A percentile compares a stretch with the other conserved stretches of the same genome.
Evolutionary conservation across 1,139 yeast species (phyloP).

Genomic region (Debaryomyces sp.): DNA sequence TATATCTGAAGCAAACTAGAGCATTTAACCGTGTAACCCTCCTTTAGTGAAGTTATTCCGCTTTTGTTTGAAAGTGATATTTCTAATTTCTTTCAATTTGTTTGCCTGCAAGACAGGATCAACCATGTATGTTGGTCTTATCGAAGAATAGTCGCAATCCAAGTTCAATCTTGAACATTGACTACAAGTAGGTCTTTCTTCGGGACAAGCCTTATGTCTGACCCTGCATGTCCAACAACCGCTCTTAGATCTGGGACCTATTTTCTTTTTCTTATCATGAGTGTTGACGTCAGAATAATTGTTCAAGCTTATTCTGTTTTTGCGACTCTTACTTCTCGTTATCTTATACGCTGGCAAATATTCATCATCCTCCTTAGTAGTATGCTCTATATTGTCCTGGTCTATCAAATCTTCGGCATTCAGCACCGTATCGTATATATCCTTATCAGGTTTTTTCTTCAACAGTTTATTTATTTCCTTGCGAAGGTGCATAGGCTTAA

Average conservation of each 20-base stretch:
- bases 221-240: conserved; percentile 76
- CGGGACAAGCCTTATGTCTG: conserved; percentile 67
- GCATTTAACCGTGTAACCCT: background rate
- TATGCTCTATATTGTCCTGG: background rate
- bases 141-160: conserved; percentile 53
- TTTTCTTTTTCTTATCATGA: conserved; percentile 15
- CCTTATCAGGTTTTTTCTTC: background rate
- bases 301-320: background rate
- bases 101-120: conserved; percentile 38
- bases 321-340: conserved; percentile 13
- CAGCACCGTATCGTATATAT: background rate
- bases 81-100: conserved; percentile 54
- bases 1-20: background rate
- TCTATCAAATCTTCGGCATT: background rate
- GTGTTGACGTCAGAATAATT: conserved; percentile 2
- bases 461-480: background rate
- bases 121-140: conserved; percentile 59
- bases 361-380: conserved; percentile 10
- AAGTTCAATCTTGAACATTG: conserved; percentile 57
- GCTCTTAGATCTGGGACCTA: conserved; percentile 48
- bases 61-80: conserved; percentile 35
- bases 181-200: conserved; percentile 57
- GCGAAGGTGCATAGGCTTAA: background rate
- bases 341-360: conserved; percentile 11
- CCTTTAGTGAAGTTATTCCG: conserved; percentile 19